phyloP scores from a whole-genome alignment of 2,329 filamentous ascomycete genomes.

The Juglanconis sp. region DNA sequence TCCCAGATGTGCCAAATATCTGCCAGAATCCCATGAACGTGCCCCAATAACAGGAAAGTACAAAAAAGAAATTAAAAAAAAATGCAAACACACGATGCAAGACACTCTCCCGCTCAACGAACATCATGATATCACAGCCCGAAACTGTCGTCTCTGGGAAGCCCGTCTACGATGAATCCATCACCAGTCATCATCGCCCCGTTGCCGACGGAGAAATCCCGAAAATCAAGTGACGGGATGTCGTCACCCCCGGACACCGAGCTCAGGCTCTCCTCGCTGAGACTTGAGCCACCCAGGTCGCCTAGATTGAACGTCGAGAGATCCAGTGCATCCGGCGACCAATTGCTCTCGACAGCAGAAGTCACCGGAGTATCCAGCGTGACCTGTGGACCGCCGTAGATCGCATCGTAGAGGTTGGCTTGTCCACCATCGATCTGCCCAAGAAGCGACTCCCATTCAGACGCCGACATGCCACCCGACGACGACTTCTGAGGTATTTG shows the following conservation, averaged over 20 bases:
- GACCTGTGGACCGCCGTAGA: constrained; percentile 65
- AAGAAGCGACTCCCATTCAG: constrained; percentile 81
- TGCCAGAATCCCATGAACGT: too few species aligned
- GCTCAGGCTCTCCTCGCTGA: constrained; percentile 58
- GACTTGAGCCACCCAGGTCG: constrained; percentile 46
- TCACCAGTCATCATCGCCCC: constrained; percentile 11
- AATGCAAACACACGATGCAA: neutral
- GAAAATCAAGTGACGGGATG: constrained; percentile 42
- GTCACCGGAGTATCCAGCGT: constrained; percentile 41
- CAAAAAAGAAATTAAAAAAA: neutral
- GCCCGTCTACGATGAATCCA: constrained; percentile 35
- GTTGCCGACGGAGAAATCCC: constrained; percentile 21
- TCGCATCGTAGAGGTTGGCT: constrained; percentile 80
- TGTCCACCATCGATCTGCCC: constrained; percentile 76
- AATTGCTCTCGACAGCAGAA: constrained; percentile 32
- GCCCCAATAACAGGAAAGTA: too few species aligned
- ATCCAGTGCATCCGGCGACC: constrained; percentile 59
- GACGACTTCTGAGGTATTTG: constrained; percentile 32
- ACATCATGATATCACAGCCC: constrained; percentile 31
- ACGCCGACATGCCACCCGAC: constrained; percentile 48
- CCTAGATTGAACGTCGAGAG: constrained; percentile 48
- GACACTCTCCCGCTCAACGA: neutral
- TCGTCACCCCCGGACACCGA: constrained; percentile 45
- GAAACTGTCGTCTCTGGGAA: constrained; percentile 34
- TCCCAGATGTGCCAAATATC: too few species aligned